A percentile compares a stretch with the other conserved stretches of the same genome.
phyloP scores from a whole-genome alignment of 768 basidiomycete species.

The Suillus fuscotomentosus region DNA sequence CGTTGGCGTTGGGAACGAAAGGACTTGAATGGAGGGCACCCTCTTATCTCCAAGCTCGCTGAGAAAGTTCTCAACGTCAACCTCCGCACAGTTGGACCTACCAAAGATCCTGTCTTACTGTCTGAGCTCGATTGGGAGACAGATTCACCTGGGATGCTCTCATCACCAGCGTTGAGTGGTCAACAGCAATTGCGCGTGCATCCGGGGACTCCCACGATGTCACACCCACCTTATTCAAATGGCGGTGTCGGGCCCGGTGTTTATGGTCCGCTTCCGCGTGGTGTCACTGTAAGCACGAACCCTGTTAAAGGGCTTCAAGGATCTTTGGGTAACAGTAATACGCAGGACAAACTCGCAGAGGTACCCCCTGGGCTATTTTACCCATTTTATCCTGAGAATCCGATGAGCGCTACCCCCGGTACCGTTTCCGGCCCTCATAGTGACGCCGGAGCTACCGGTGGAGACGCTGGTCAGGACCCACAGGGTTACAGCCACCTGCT shows the following conservation, averaged over 20 bases:
- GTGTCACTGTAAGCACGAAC: conserved; percentile 26
- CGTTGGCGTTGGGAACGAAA: conserved; percentile 92
- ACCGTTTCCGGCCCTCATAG: conserved; percentile 13
- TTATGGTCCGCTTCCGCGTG: conserved; percentile 28
- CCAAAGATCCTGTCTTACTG: conserved; percentile 40
- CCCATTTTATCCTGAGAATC: conserved; percentile 69
- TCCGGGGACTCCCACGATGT: conserved; percentile 36
- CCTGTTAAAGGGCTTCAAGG: conserved; percentile 27
- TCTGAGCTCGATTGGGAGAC: conserved; percentile 46
- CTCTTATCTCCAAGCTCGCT: conserved; percentile 80
- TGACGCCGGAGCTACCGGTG: conserved; percentile 17
- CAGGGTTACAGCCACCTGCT: conserved; percentile 55
- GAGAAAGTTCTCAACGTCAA: conserved; percentile 77
- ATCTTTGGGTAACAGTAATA: conserved; percentile 21
- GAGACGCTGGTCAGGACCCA: conserved; percentile 16
- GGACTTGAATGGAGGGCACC: conserved; percentile 75
- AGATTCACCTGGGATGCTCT: conserved; percentile 28
- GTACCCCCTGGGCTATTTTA: conserved; percentile 72
- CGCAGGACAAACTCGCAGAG: conserved; percentile 49
- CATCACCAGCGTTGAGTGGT: conserved; percentile 23
- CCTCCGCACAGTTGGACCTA: conserved; percentile 51
- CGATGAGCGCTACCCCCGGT: conserved; percentile 23
- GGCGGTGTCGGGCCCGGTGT: conserved; percentile 22
- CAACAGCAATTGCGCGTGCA: conserved; percentile 27
- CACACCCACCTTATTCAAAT: conserved; percentile 32